Evolutionary conservation across 331 rosid genomes (phyloP), one percentile per base, ranked within the genome.

Genomic region (Rosa hybrid): DNA sequence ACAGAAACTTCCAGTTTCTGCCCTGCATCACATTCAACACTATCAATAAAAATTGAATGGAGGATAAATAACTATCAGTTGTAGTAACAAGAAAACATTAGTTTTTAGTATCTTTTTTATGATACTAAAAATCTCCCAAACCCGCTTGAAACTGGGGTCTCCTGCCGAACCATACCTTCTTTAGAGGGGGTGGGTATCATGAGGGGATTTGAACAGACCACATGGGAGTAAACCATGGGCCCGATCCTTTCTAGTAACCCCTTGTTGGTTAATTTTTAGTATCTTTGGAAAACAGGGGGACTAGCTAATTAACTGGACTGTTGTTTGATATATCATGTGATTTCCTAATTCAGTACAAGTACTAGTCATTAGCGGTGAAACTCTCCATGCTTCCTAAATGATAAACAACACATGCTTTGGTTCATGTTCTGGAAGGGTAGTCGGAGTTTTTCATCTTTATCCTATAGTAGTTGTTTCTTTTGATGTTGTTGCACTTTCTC

Each of bases 401-500:
- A 42, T 42, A 42, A 41, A 68, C 51, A 44, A 7, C 48, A 44
- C 73, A 68, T 4, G 25, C 59, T 3, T 71, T 21, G 39, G 42
- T n/a, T 10, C 27, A 14, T 49, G 45, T 16, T 34, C 44, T 27
- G 60, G 46, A 27, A 25, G 62, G 63, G 30, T 53, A 51, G 30
- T 53, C 38, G 75, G 60, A 50, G 57, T 74, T 27, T n/a, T 53
- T 54, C 12, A 11, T 38, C 77, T 12, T 54, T 53, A n/a, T 74
- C 77, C 65, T 20, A 12, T 74, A 54, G 20, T 4, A 38, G n/a
- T 39, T 53, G 67, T 39, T 54, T 53, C 20, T 5, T 12, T 27
- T 54, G 67, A 39, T 74, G 72, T 18, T 69, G 45, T 12, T 27
- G 72, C 70, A 64, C 41, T 64, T 12, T 64, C 48, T 80, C 18